phyloP scores from a whole-genome alignment of 1,139 yeast species.

The Nakaseomyces kungkrabaensis region DNA sequence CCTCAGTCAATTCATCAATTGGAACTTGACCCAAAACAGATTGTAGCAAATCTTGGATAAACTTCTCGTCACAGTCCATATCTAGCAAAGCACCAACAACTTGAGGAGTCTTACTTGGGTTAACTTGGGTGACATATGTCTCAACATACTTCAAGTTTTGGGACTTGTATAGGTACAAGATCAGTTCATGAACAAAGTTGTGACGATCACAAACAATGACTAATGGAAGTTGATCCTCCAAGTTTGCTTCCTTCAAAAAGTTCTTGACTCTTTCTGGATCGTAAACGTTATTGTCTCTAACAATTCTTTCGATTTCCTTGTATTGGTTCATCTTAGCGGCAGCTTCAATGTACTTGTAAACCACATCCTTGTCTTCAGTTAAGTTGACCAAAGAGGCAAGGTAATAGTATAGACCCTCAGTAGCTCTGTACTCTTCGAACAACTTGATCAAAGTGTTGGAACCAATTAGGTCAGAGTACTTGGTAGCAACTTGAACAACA shows the following conservation, averaged over 20 bases:
- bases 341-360: constrained; percentile 88
- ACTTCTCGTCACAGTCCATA: constrained; percentile 91
- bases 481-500: constrained; percentile 93
- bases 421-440: constrained; percentile 86
- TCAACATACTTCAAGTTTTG: constrained; percentile 93
- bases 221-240: constrained; percentile 92
- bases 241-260: constrained; percentile 85
- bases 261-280: constrained; percentile 97
- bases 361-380: constrained; percentile 91
- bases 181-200: constrained; percentile 85
- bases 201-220: constrained; percentile 93
- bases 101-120: constrained; percentile 91
- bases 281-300: constrained; percentile 86
- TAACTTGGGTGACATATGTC: constrained; percentile 94
- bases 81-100: constrained; percentile 93
- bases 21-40: constrained; percentile 95
- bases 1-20: constrained; percentile 75
- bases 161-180: constrained; percentile 86
- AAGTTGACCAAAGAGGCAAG: constrained; percentile 87
- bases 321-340: constrained; percentile 86
- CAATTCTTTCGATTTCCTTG: constrained; percentile 91
- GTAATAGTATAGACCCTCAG: constrained; percentile 90
- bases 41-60: constrained; percentile 69
- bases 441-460: constrained; percentile 73
- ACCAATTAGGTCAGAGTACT: constrained; percentile 90